These are phyloP conservation scores for Golubevia sp. DNA, from an alignment of 1,284 basidiomycete genomes.

Conservation along the genomic window DNA sequence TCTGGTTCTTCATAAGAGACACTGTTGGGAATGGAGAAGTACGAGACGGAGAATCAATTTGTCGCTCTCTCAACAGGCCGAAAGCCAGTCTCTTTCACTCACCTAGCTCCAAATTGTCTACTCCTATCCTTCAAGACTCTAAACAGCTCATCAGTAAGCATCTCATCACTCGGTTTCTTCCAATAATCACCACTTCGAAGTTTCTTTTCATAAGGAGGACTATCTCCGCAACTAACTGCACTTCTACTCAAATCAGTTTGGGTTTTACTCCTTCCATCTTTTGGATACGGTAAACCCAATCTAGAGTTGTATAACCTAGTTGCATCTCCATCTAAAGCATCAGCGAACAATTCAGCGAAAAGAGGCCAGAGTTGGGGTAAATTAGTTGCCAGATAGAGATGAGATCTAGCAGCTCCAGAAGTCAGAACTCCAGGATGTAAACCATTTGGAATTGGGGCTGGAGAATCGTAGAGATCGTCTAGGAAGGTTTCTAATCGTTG, in stretches of 20 bases:
- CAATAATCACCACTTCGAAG: too few species aligned
- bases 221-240: slow-evolving; percentile 20
- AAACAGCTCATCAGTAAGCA: too few species aligned
- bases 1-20: too few species aligned
- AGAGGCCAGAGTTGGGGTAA: slow-evolving; percentile 30
- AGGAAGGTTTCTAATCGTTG: slow-evolving; percentile 25
- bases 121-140: too few species aligned
- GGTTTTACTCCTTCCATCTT: neutral
- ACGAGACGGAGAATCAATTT: too few species aligned
- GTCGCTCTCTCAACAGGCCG: too few species aligned
- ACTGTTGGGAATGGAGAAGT: too few species aligned
- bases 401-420: slow-evolving; percentile 59
- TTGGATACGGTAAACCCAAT: slow-evolving; percentile 15
- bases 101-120: too few species aligned
- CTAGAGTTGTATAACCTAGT: too few species aligned
- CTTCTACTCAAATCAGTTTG: slow-evolving; percentile 17
- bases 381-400: slow-evolving; percentile 18
- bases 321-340: neutral
- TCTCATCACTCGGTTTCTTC: too few species aligned
- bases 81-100: too few species aligned
- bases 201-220: slow-evolving; percentile 8
- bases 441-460: slow-evolving; percentile 50
- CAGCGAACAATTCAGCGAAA: neutral
- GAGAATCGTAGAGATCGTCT: slow-evolving; percentile 55
- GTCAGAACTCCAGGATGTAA: slow-evolving; percentile 61